Percentiles rank a stretch among this genome's conserved stretches.
Evolutionary conservation across 192 early-diverging fungal genomes (phyloP).

Genomic region (Chytriomyces sp.): DNA sequence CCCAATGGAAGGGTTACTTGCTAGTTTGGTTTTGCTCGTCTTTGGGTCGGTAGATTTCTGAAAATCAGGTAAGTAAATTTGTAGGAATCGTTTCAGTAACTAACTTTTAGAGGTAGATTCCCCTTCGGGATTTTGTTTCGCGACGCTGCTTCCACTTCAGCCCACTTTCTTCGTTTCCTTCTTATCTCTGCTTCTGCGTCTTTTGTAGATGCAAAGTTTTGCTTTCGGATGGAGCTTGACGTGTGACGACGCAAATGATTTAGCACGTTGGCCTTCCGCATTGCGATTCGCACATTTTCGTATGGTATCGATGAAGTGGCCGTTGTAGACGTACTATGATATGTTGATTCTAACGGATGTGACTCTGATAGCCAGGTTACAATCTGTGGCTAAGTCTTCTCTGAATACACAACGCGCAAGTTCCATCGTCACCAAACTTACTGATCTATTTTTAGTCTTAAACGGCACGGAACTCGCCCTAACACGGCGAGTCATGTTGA

Average conservation of each 20-base stretch:
- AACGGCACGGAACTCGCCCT: neutral
- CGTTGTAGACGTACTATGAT: conserved; percentile 29
- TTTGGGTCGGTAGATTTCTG: neutral
- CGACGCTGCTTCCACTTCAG: conserved; percentile 18
- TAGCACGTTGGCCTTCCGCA: conserved; percentile 7
- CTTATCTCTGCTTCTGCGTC: conserved; percentile 9
- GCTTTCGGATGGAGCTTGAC: conserved; percentile 29
- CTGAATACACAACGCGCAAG: neutral
- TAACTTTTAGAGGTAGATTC: neutral
- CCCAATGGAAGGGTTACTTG: neutral
- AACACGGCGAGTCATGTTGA: conserved; percentile 9
- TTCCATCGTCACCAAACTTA: neutral
- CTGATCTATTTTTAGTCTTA: neutral
- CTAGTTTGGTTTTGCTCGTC: neutral
- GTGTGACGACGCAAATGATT: conserved; percentile 20
- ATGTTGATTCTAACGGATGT: conserved; percentile 24
- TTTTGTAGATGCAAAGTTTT: conserved; percentile 20
- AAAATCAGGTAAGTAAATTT: too few species aligned
- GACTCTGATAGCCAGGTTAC: conserved; percentile 1
- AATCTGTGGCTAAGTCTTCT: neutral
- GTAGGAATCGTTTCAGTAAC: too few species aligned
- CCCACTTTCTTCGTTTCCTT: conserved; percentile 15
- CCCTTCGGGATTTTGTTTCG: conserved; percentile 17
- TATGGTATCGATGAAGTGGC: conserved; percentile 14
- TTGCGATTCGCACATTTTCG: conserved; percentile 17